Evolutionary conservation across 352 stramenopile genomes (phyloP).

Genomic region (Phytophthora foliorum): DNA sequence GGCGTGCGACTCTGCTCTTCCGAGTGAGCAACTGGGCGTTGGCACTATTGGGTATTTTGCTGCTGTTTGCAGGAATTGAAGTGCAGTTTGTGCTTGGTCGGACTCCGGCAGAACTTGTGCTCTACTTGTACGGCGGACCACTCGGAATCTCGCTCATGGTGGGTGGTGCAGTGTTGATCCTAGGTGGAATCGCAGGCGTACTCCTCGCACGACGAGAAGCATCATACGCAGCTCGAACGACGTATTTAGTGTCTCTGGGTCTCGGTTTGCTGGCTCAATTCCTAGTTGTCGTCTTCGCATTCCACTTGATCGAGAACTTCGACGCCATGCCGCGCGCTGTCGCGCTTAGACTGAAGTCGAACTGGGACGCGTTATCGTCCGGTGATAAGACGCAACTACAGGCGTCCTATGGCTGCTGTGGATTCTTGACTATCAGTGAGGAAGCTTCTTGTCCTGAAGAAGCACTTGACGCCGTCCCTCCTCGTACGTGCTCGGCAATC

Average conservation of each 20-base stretch:
- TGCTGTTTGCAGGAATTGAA: slow-evolving; percentile 60
- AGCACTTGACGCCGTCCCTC: slow-evolving; percentile 47
- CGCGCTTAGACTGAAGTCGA: slow-evolving; percentile 24
- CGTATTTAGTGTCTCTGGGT: slow-evolving; percentile 44
- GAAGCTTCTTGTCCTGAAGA: slow-evolving; percentile 55
- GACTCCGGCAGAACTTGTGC: slow-evolving; percentile 56
- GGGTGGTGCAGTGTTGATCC: slow-evolving; percentile 37
- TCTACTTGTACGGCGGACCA: slow-evolving; percentile 57
- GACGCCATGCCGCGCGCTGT: slow-evolving; percentile 40
- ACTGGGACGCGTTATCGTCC: slow-evolving; percentile 41
- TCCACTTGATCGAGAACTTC: slow-evolving; percentile 57
- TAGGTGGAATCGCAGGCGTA: slow-evolving; percentile 39
- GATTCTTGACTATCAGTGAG: slow-evolving; percentile 51
- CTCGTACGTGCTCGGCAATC: slow-evolving; percentile 47
- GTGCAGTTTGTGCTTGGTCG: slow-evolving; percentile 64
- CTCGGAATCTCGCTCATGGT: slow-evolving; percentile 43
- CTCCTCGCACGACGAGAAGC: slow-evolving; percentile 31
- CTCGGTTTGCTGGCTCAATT: slow-evolving; percentile 46
- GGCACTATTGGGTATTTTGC: slow-evolving; percentile 47
- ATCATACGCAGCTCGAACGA: slow-evolving; percentile 37
- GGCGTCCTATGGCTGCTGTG: slow-evolving; percentile 59
- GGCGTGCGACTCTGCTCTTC: slow-evolving; percentile 40
- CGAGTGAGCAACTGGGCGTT: slow-evolving; percentile 47
- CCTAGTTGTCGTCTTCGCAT: slow-evolving; percentile 43
- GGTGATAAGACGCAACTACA: slow-evolving; percentile 44